These are phyloP conservation scores for Annona squamosa DNA, from an alignment of 164 flowering plant genomes.

Conservation along the genomic window DNA sequence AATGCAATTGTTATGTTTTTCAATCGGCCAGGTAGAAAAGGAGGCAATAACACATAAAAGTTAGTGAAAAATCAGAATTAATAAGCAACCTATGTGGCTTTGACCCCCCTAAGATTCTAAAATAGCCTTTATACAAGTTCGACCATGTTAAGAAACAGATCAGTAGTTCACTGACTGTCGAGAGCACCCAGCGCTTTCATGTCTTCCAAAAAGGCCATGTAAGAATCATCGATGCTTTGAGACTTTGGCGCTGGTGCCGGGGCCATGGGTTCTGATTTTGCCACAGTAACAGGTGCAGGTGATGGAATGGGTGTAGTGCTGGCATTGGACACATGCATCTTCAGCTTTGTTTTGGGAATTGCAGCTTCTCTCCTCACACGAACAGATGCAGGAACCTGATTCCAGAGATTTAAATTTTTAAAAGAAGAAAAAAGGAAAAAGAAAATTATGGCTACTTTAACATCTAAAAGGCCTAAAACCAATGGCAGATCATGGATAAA, in stretches of 20 bases:
- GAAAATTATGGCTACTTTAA: neutral
- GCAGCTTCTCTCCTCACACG: slow-evolving; percentile 89
- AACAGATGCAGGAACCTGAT: slow-evolving; percentile 96
- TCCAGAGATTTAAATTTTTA: neutral
- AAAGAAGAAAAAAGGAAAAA: neutral
- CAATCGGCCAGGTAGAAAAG: neutral
- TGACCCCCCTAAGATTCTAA: neutral
- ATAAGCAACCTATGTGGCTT: neutral
- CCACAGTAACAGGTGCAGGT: slow-evolving; percentile 25
- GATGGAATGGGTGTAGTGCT: slow-evolving; percentile 27
- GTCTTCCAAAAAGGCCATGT: slow-evolving; percentile 88
- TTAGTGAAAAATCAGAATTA: neutral
- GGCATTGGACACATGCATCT: slow-evolving; percentile 27
- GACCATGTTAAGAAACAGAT: neutral
- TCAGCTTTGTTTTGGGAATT: slow-evolving; percentile 62
- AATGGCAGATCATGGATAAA: neutral
- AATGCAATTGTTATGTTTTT: neutral
- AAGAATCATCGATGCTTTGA: slow-evolving; percentile 88
- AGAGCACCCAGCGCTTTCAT: slow-evolving; percentile 99
- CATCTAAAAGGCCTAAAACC: neutral
- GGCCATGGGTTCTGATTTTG: slow-evolving; percentile 30
- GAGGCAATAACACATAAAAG: neutral
- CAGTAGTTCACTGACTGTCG: slow-evolving; percentile 32
- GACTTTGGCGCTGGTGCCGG: slow-evolving; percentile 50
- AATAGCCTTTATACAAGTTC: neutral